Conservation (phyloP, 208 protist genomes). For the Strigomonas galati region DNA sequence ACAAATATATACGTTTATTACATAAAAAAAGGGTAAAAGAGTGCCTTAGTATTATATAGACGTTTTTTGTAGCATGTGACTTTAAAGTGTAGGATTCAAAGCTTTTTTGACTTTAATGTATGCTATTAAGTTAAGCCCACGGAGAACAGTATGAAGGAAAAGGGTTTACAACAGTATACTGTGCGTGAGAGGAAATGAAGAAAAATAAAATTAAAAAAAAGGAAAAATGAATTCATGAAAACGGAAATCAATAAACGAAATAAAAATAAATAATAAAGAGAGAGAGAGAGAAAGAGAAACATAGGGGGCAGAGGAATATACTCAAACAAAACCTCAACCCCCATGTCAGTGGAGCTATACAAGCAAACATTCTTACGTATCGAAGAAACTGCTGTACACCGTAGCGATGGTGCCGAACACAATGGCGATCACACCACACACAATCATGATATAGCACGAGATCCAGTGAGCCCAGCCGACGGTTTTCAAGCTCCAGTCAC, state of each 20-base stretch:
- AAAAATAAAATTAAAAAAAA: neutral
- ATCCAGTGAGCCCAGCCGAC: slow-evolving; percentile 49
- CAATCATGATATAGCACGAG: slow-evolving; percentile 38
- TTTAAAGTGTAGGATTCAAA: slow-evolving; percentile 26
- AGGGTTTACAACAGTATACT: slow-evolving; percentile 16
- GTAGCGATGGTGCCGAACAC: slow-evolving; percentile 58
- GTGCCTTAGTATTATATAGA: slow-evolving; percentile 2
- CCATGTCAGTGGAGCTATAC: neutral
- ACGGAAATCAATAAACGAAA: slow-evolving; percentile 2
- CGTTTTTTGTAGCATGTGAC: neutral
- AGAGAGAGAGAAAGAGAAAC: neutral
- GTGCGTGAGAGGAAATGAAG: slow-evolving; percentile 9
- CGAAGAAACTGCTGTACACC: slow-evolving; percentile 27
- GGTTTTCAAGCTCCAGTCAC: slow-evolving; percentile 35
- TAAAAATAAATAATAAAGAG: slow-evolving; percentile 1
- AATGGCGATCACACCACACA: slow-evolving; percentile 57
- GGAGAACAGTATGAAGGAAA: slow-evolving; percentile 36
- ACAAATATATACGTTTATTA: neutral
- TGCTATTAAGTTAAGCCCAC: too few species aligned
- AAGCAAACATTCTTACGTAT: neutral
- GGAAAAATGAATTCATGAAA: slow-evolving; percentile 1
- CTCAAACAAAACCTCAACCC: neutral
- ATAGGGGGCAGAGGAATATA: neutral
- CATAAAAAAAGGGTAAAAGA: neutral
- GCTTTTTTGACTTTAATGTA: too few species aligned